phyloP scores from a whole-genome alignment of 805 yeast genomes.

The Pichia phayaonensis region DNA sequence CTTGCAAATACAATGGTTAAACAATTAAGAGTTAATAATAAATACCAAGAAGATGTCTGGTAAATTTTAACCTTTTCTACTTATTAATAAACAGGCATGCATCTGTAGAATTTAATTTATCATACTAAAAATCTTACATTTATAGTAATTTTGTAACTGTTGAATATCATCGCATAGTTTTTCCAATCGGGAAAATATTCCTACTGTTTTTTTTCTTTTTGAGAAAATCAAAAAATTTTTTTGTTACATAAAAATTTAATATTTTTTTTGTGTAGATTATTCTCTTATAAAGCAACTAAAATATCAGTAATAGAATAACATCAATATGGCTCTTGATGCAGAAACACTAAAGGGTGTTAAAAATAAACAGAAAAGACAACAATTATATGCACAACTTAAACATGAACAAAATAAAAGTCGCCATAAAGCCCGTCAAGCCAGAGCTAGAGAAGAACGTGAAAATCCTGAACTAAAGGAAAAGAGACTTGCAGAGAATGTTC shows the following conservation, averaged over 20 bases:
- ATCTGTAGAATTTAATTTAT: background rate
- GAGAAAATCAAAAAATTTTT: background rate
- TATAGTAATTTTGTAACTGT: background rate
- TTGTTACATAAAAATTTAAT: background rate
- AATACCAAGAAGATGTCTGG: constrained; percentile 98
- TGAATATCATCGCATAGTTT: background rate
- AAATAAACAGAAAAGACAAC: constrained; percentile 76
- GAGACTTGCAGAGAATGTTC: constrained; percentile 69
- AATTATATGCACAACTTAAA: constrained; percentile 64
- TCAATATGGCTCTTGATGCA: background rate
- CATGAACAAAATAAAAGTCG: constrained; percentile 69
- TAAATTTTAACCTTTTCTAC: constrained; percentile 20
- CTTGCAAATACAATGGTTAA: constrained; percentile 74
- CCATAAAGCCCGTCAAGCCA: constrained; percentile 67
- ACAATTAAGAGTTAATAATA: constrained; percentile 71
- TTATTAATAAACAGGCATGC: background rate
- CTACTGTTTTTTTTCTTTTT: background rate
- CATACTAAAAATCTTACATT: background rate
- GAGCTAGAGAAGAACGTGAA: constrained; percentile 81
- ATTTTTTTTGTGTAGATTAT: no score
- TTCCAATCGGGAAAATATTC: background rate
- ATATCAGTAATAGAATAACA: background rate
- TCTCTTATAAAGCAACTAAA: background rate
- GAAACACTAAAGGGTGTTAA: constrained; percentile 42
- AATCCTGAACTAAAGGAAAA: constrained; percentile 79